Conservation (phyloP, 176 grass and related monocot species). For the Cenchrus americanus region DNA sequence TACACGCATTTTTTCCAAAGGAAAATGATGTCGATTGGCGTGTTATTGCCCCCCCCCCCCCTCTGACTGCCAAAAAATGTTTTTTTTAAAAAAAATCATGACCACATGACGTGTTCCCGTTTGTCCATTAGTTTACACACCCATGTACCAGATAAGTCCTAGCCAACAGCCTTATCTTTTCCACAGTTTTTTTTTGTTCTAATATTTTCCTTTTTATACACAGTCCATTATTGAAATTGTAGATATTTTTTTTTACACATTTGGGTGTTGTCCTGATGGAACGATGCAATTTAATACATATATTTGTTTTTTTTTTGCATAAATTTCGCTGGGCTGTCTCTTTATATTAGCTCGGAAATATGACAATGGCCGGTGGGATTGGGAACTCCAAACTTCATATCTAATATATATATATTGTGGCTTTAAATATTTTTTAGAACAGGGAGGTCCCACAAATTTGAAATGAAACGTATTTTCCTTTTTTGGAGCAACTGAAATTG, state of each 20-base stretch:
- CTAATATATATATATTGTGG: not conserved
- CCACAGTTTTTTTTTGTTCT: not conserved
- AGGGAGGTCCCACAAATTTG: not conserved
- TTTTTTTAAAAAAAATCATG: conserved; percentile 3
- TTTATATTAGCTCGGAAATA: not conserved
- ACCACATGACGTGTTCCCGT: conserved; percentile 16
- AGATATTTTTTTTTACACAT: not conserved
- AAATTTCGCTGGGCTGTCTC: not conserved
- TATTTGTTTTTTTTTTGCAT: not conserved
- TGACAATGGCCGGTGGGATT: not conserved
- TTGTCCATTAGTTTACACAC: conserved; percentile 28
- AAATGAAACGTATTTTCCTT: not conserved
- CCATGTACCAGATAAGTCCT: not conserved
- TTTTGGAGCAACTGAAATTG: too few relatives aligned
- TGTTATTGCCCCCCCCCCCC: not conserved
- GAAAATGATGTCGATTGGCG: conserved; percentile 29
- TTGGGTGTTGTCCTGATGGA: not conserved
- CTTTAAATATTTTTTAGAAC: not conserved
- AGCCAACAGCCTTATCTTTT: conserved; percentile 11
- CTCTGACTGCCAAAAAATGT: not conserved
- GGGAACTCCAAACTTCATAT: not conserved
- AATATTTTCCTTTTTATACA: too few relatives aligned
- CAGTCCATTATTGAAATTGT: not conserved
- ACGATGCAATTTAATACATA: not conserved
- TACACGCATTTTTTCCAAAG: not conserved